A percentile compares a stretch with the other conserved stretches of the same genome.
phyloP scores from a whole-genome alignment of 108 stramenopile species.

The Cyclostephanos tholiformis region DNA sequence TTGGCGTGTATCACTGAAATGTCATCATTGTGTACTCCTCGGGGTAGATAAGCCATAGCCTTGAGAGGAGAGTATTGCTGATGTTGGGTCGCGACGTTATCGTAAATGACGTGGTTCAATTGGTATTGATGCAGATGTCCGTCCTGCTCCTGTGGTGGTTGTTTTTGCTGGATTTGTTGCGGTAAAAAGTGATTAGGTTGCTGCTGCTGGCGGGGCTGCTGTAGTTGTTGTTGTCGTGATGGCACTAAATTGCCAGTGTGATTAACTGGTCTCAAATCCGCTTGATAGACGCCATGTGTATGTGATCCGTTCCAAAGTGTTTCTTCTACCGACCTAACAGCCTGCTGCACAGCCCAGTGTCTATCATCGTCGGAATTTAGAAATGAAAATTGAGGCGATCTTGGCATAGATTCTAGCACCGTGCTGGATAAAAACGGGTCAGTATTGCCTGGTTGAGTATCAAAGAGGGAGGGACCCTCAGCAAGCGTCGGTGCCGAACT shows the following conservation, averaged over 20 bases:
- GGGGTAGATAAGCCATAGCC: not conserved
- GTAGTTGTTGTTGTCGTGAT: conserved; percentile 22
- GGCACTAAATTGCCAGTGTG: not conserved
- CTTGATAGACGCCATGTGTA: not conserved
- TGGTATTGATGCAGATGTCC: conserved; percentile 22
- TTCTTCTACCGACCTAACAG: conserved; percentile 61
- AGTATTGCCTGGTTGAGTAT: conserved; percentile 11
- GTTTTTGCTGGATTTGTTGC: conserved; percentile 1
- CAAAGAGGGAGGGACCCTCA: not conserved
- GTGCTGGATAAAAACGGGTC: conserved; percentile 36
- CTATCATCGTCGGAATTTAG: conserved; percentile 24
- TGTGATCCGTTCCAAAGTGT: conserved; percentile 28
- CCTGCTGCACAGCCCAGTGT: conserved; percentile 58
- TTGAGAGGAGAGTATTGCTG: not conserved
- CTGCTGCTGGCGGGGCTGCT: conserved; percentile 22
- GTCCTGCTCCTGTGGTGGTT: conserved; percentile 16
- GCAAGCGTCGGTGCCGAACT: not conserved
- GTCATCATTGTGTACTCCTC: conserved; percentile 22
- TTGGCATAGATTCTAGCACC: conserved; percentile 20
- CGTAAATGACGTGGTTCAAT: conserved; percentile 1
- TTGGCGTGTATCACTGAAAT: conserved; percentile 33
- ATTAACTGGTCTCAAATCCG: not conserved
- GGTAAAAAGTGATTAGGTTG: conserved; percentile 14
- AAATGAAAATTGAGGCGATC: conserved; percentile 22
- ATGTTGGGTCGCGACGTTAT: conserved; percentile 2